Evolutionary conservation across 2,329 filamentous ascomycete genomes (phyloP).

Genomic region (Waltergamsia citrina): DNA sequence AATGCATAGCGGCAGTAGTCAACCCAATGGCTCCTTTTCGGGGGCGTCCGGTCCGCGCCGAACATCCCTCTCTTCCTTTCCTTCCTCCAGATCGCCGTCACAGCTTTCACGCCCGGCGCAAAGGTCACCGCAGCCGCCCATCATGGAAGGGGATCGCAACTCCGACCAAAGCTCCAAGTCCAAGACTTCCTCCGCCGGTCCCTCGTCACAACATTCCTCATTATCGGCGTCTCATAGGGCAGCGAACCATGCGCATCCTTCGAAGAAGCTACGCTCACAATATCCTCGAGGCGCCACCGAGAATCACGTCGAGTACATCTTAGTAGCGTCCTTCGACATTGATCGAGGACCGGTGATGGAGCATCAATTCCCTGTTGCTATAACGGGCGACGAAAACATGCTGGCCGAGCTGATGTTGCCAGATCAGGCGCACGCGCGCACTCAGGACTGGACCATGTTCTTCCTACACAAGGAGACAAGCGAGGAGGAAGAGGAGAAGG

Average conservation of each 20-base stretch:
- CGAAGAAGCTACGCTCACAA: slow-evolving; percentile 57
- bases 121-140: slow-evolving; percentile 43
- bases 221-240: slow-evolving; percentile 38
- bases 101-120: slow-evolving; percentile 48
- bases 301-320: slow-evolving; percentile 97
- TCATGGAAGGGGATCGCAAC: slow-evolving; percentile 42
- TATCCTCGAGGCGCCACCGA: slow-evolving; percentile 67
- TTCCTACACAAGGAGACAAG: slow-evolving; percentile 94
- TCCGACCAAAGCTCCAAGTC: slow-evolving; percentile 52
- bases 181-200: slow-evolving; percentile 49
- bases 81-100: slow-evolving; percentile 47
- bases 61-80: slow-evolving; percentile 56
- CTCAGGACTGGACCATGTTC: slow-evolving; percentile 98
- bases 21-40: slow-evolving; percentile 18
- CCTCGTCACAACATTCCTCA: slow-evolving; percentile 53
- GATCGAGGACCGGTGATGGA: slow-evolving; percentile 96
- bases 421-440: slow-evolving; percentile 88
- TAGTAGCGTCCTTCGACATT: slow-evolving; percentile 96
- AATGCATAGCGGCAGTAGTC: slow-evolving; percentile 22
- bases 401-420: slow-evolving; percentile 96
- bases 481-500: slow-evolving; percentile 70
- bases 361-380: slow-evolving; percentile 89
- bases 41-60: slow-evolving; percentile 20
- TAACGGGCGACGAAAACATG: slow-evolving; percentile 97
- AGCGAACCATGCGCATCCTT: background rate